Base-by-base conservation (phyloP, 352 stramenopile species). In the Pythium apleroticum region DNA sequence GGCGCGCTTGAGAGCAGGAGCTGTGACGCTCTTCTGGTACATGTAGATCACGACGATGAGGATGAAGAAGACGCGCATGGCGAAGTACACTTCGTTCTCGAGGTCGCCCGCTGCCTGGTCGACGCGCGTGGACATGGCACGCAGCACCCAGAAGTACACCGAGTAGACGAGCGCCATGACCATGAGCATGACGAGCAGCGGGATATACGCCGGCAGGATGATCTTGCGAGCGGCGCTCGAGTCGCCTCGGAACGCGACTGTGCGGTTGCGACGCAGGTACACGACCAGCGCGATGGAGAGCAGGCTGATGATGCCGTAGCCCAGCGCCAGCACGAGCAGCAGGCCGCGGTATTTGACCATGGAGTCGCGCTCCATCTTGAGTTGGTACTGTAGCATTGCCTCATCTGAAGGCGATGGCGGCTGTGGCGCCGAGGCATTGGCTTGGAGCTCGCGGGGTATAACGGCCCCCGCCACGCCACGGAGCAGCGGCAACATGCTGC, bases 1-100 rank as follows among this genome's bases (percentile, higher is more conserved):
- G 19, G 79, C 68, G 41, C 84, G 76, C 20, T 70, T 45, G 50
- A 91, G 69, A 3, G 84, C 80, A 5, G 81, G 77, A 2, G 60
- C 72, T 5, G 85, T 85, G 25, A 91, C 75, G 24, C 74, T 84
- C 66, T 78, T 80, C 43, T 90, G 81, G 15, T 75, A 65, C 55
- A 93, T 83, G 63, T 82, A 92, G n/a, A 93, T 50, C 28, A 84
- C 69, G 15, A 80, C 68, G 28, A 91, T 71, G 28, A 89, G 68
- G n/a, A 87, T 68, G 19, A 88, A 65, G 62, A 92, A 90, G 6
- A 86, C 60, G 1, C 74, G 57, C 22, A 77, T 77, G 12, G 79
- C 72, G 69, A 88, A 90, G 31, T 76, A 81, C 3, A 57, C 53
- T 48, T 91, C 82, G 50, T 52, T 69, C 28, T 52, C 43, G 20